These are phyloP conservation scores for Collybiopsis confluens DNA, from an alignment of 768 basidiomycete species.

Conservation along the genomic window DNA sequence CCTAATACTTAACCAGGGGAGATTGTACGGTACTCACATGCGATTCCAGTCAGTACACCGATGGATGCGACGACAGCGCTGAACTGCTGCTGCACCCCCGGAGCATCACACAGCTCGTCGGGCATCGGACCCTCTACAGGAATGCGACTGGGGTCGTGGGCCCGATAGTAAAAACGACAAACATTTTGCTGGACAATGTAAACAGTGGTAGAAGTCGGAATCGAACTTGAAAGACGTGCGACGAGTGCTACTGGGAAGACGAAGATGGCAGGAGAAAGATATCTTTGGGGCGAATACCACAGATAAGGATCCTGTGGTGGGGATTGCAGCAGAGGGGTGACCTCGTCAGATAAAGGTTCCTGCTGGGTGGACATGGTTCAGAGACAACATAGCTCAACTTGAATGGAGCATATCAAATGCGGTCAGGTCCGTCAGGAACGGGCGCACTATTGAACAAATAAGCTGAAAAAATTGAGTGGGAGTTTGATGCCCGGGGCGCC, in stretches of 20 bases:
- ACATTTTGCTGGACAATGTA: constrained; percentile 20
- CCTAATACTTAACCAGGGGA: not conserved
- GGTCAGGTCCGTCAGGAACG: no score
- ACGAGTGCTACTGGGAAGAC: constrained; percentile 23
- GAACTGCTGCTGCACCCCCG: constrained; percentile 19
- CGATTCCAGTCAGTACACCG: constrained; percentile 13
- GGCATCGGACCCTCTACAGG: constrained; percentile 8
- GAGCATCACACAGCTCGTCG: constrained; percentile 15
- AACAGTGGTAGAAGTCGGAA: constrained; percentile 22
- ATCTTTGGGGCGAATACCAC: not conserved
- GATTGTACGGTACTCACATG: constrained; percentile 14
- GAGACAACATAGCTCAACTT: no score
- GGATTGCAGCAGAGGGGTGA: not conserved
- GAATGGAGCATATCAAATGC: no score
- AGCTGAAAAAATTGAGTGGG: no score
- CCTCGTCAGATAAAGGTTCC: not conserved
- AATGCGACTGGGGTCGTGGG: constrained; percentile 14
- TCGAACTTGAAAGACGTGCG: constrained; percentile 15
- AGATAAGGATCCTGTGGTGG: not conserved
- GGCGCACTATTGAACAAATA: no score
- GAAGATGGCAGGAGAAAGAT: constrained; percentile 10
- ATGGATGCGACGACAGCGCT: constrained; percentile 16
- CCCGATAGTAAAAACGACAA: constrained; percentile 20
- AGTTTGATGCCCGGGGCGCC: no score
- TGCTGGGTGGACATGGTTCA: not conserved